Conservation (phyloP, 495 filamentous ascomycete species). For the Pseudoneurospora amorphoporcata region DNA sequence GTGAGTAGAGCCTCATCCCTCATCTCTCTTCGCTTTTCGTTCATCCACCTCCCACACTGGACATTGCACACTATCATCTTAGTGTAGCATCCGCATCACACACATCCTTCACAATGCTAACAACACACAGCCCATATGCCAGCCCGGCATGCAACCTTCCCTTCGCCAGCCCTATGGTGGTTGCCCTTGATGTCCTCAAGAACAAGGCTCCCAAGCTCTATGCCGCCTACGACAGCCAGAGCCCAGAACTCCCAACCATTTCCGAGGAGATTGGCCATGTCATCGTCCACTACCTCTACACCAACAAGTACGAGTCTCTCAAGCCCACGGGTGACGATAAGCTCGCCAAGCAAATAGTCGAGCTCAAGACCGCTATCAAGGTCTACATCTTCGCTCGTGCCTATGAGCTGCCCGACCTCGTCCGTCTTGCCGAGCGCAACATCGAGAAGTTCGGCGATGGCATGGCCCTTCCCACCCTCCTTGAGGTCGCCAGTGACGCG, state of each 20-base stretch:
- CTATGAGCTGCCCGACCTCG: conserved; percentile 24
- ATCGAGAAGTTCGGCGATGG: conserved; percentile 21
- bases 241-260: conserved; percentile 18
- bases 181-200: conserved; percentile 20
- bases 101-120: conserved; percentile 4
- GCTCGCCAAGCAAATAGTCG: conserved; percentile 16
- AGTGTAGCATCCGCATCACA: neutral
- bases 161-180: conserved; percentile 21
- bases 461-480: conserved; percentile 17
- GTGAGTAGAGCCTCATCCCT: conserved; percentile 5
- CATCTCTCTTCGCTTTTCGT: neutral
- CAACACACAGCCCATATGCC: conserved; percentile 17
- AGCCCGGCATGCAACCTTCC: conserved; percentile 22
- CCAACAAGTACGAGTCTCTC: conserved; percentile 23
- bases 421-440: conserved; percentile 19
- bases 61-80: neutral
- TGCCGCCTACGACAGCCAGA: conserved; percentile 18
- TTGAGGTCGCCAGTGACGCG: conserved; percentile 22
- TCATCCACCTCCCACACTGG: neutral
- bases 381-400: conserved; percentile 19
- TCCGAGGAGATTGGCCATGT: conserved; percentile 25
- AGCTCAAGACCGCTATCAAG: conserved; percentile 25
- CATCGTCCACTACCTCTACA: conserved; percentile 26
- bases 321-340: conserved; percentile 15
- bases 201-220: conserved; percentile 22